Evolutionary conservation across 345 rosid genomes (phyloP), one percentile per base, ranked within the genome.

Genomic region (Murraya koenigii): DNA sequence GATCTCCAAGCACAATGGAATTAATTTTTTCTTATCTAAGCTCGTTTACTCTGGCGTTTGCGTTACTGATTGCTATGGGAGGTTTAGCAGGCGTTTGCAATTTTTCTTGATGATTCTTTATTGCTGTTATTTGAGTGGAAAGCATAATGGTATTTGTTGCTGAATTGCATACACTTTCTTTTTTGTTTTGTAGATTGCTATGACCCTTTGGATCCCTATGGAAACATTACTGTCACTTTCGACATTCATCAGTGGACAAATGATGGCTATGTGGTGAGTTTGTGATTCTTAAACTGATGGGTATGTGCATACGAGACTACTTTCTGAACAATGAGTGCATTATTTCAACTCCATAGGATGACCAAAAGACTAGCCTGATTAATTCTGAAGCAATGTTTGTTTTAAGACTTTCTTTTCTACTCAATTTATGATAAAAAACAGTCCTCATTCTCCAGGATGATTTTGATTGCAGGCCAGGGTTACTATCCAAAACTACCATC

Each of bases 161-260:
- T 47, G 56, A 26, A 41, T 70, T 2, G 56, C 58, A 26, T 25
- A 22, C 41, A 26, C 14, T 81, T 56, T 15, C 59, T 65, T 71
- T 52, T 28, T 67, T 69, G 76, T 15, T 26, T 71, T 80, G 85
- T 88, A 91, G 94, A 86, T 79, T 81, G 92, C 77, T 88, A 81
- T 82, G 94, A 91, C 55, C 89, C 89, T 69, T 76, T 88, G 87
- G 92, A 91, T 82, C 95, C 91, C 8, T 75, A 72, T 4, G 93
- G 95, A 58, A 82, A 87, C 74, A 82, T 88, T 76, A 85, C 89
- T 14, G 82, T 88, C 49, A 84, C 86, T 49, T 86, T 89, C 2
- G 91, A 91, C 70, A 81, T 88, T 49, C 71, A 60, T 62, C 75
- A 64, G 49, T 85, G 84, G 81, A 77, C 74, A 39, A 20, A 9